A percentile compares a stretch with the other conserved stretches of the same genome.
phyloP scores from a whole-genome alignment of 2,329 filamentous ascomycete genomes.

The Penicillium sp. region DNA sequence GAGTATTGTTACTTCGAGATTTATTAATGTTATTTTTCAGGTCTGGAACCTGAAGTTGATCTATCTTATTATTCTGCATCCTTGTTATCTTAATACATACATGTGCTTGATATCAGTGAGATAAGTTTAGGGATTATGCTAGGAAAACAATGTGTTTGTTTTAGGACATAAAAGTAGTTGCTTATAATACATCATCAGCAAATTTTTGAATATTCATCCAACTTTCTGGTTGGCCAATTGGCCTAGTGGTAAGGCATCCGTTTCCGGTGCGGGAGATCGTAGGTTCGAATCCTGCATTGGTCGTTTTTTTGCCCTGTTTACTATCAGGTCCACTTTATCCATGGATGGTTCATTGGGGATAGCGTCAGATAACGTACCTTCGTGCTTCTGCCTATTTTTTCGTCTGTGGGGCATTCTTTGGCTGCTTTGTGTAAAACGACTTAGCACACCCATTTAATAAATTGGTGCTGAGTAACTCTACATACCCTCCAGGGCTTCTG shows the following conservation, averaged over 20 bases:
- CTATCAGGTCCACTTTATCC: neutral
- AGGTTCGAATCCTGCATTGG: conserved; percentile 33
- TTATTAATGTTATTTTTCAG: neutral
- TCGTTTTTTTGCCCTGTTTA: conserved; percentile 16
- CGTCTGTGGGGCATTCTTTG: too few species aligned
- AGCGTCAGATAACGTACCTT: too few species aligned
- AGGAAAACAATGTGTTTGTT: neutral
- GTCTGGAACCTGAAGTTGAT: neutral
- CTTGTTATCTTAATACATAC: too few species aligned
- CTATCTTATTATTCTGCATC: too few species aligned
- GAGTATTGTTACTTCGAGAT: neutral
- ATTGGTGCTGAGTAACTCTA: too few species aligned
- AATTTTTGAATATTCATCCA: neutral
- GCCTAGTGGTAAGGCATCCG: conserved; percentile 32
- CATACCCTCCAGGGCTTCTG: too few species aligned
- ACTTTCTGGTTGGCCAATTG: conserved; percentile 22
- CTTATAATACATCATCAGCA: neutral
- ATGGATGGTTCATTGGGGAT: neutral
- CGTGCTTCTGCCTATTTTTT: too few species aligned
- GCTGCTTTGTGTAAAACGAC: too few species aligned
- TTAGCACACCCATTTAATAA: too few species aligned
- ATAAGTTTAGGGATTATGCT: neutral
- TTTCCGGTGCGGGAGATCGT: conserved; percentile 32
- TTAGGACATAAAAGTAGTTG: neutral
- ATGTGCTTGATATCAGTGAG: too few species aligned